Conservation (phyloP, 805 yeast genomes). For the Lachancea kluyveri region DNA sequence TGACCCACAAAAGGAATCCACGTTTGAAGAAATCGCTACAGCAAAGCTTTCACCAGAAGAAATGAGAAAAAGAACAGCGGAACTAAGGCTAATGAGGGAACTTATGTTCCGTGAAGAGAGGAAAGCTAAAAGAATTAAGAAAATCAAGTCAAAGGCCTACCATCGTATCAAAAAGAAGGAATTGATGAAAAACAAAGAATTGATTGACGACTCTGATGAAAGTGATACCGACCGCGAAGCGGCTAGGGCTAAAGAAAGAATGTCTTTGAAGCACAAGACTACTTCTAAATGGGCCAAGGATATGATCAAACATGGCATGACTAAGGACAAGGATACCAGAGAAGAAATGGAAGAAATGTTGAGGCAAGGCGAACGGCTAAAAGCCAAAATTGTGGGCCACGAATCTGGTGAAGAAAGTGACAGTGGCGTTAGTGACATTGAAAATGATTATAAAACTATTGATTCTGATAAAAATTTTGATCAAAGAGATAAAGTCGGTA, state of each 20-base stretch:
- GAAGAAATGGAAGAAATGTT: constrained; percentile 93
- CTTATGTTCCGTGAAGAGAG: constrained; percentile 93
- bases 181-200: constrained; percentile 56
- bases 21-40: constrained; percentile 80
- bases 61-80: constrained; percentile 65
- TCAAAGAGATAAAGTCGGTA: constrained; percentile 48
- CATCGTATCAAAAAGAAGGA: constrained; percentile 85
- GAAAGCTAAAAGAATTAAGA: constrained; percentile 84
- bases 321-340: constrained; percentile 78
- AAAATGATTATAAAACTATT: constrained; percentile 40
- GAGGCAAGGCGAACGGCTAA: constrained; percentile 74
- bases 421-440: constrained; percentile 43
- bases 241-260: constrained; percentile 83
- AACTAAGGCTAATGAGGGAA: constrained; percentile 88
- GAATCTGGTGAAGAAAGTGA: constrained; percentile 45
- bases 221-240: constrained; percentile 60
- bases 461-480: constrained; percentile 33
- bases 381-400: constrained; percentile 63
- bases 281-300: constrained; percentile 86
- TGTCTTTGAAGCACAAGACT: constrained; percentile 85
- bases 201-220: constrained; percentile 44
- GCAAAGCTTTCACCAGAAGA: constrained; percentile 81
- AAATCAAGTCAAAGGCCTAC: constrained; percentile 88
- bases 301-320: constrained; percentile 83
- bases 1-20: constrained; percentile 71